Percentiles rank a stretch among this genome's conserved stretches.
Conservation (phyloP, 768 basidiomycete genomes). For the Naematelia aurantialba region DNA sequence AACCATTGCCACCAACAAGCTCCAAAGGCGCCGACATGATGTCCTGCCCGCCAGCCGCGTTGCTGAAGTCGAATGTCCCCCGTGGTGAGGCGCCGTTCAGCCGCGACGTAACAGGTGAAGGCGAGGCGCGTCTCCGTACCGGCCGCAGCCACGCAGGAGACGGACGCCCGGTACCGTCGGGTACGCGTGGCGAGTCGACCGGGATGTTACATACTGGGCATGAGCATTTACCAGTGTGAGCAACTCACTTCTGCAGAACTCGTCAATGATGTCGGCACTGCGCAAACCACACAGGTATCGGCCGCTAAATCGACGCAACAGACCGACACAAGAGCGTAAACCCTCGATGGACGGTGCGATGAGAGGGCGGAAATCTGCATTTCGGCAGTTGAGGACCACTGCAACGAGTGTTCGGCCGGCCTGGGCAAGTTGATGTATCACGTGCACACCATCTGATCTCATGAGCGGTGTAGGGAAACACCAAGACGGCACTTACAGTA, state of each 20-base stretch:
- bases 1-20: not conserved
- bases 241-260: constrained; percentile 76
- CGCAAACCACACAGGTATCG: constrained; percentile 87
- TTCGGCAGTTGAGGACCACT: constrained; percentile 79
- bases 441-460: constrained; percentile 77
- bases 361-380: constrained; percentile 68
- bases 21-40: constrained; percentile 28
- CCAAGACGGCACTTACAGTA: constrained; percentile 64
- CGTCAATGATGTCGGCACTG: constrained; percentile 89
- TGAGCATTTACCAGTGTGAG: constrained; percentile 7
- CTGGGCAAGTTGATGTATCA: constrained; percentile 91
- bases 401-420: constrained; percentile 87
- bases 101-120: constrained; percentile 21
- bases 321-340: constrained; percentile 77
- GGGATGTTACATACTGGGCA: constrained; percentile 74
- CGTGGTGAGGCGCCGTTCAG: constrained; percentile 13
- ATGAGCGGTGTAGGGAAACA: not conserved
- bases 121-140: constrained; percentile 59
- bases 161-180: constrained; percentile 54
- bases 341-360: constrained; percentile 80
- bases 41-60: constrained; percentile 16
- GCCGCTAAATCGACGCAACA: constrained; percentile 83
- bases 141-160: constrained; percentile 83
- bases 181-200: constrained; percentile 61
- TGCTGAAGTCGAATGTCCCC: not conserved